Evolutionary conservation across 2,329 filamentous ascomycete species (phyloP).

Genomic region (Hypomyces rosellus): DNA sequence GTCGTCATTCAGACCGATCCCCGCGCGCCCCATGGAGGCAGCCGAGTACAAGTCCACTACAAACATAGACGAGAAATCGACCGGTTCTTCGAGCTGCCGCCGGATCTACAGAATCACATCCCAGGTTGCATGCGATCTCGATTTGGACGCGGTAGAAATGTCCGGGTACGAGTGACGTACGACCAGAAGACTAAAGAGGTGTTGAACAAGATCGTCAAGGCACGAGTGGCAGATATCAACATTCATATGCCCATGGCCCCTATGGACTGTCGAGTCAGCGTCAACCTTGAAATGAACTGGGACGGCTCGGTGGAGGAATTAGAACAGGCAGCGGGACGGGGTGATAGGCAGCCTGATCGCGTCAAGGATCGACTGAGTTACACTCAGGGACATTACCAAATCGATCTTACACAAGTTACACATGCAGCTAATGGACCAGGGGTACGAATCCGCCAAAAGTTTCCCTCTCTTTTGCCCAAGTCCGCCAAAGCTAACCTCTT

Average conservation of each 20-base stretch:
- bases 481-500: slow-evolving; percentile 9
- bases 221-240: slow-evolving; percentile 80
- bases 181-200: slow-evolving; percentile 66
- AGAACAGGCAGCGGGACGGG: slow-evolving; percentile 32
- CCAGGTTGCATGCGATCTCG: slow-evolving; percentile 58
- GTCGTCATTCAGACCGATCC: slow-evolving; percentile 54
- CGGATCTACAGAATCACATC: slow-evolving; percentile 51
- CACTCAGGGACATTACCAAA: slow-evolving; percentile 76
- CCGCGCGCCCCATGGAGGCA: slow-evolving; percentile 38
- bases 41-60: slow-evolving; percentile 65
- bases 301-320: slow-evolving; percentile 59
- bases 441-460: slow-evolving; percentile 25
- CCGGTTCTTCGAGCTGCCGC: slow-evolving; percentile 71
- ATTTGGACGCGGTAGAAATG: slow-evolving; percentile 43
- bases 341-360: slow-evolving; percentile 50
- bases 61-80: slow-evolving; percentile 78
- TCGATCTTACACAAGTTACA: slow-evolving; percentile 90
- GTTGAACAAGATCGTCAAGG: slow-evolving; percentile 83
- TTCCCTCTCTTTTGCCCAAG: neutral
- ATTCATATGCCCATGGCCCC: slow-evolving; percentile 69
- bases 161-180: slow-evolving; percentile 58
- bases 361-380: slow-evolving; percentile 92
- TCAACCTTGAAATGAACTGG: slow-evolving; percentile 91
- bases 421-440: slow-evolving; percentile 32
- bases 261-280: slow-evolving; percentile 87